Evolutionary conservation across 345 rosid species (phyloP).

Genomic region (Brassica carinata): DNA sequence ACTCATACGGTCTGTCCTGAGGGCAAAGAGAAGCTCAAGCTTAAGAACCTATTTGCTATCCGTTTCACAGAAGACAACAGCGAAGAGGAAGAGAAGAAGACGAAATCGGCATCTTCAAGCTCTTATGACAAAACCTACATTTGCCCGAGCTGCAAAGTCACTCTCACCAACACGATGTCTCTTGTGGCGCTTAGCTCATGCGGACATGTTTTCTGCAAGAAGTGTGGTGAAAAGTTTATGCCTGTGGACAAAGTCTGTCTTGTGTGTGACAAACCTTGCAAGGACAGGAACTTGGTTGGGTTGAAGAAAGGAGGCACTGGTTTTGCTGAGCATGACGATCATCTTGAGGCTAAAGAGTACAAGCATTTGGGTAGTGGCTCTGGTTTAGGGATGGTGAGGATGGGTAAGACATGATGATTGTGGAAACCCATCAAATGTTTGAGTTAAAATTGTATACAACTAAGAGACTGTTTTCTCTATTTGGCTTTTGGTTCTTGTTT

Average conservation of each 20-base stretch:
- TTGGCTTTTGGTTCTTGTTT: conserved; percentile 46
- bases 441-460: conserved; percentile 38
- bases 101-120: conserved; percentile 35
- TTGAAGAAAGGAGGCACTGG: conserved; percentile 91
- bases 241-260: conserved; percentile 77
- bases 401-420: conserved; percentile 54
- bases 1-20: conserved; percentile 75
- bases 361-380: conserved; percentile 97
- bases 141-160: conserved; percentile 97
- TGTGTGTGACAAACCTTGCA: conserved; percentile 74
- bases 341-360: conserved; percentile 81
- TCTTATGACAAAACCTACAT: conserved; percentile 68
- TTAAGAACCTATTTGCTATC: conserved; percentile 81
- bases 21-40: conserved; percentile 85
- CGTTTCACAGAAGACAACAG: conserved; percentile 72
- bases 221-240: conserved; percentile 82
- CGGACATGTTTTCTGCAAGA: conserved; percentile 97
- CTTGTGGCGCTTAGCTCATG: conserved; percentile 84
- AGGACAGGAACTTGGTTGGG: conserved; percentile 70
- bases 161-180: conserved; percentile 76
- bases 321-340: conserved; percentile 80
- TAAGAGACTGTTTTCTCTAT: conserved; percentile 55
- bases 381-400: conserved; percentile 91
- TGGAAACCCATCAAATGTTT: background rate
- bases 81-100: conserved; percentile 45